Conservation (phyloP, 2,329 filamentous ascomycete genomes). For the Geosmithia flava region DNA sequence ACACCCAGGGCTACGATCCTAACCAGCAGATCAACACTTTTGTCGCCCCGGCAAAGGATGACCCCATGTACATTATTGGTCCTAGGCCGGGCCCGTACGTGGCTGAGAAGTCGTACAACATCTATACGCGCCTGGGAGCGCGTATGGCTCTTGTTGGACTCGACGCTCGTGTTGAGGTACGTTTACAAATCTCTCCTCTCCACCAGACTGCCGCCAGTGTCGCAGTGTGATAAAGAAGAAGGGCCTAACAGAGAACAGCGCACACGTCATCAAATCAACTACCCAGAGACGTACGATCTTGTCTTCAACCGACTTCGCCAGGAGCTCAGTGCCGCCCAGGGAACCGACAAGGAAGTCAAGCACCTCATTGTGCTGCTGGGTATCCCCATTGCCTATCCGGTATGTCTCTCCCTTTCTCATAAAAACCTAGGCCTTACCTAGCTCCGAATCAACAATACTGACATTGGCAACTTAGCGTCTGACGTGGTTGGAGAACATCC, state of each 20-base stretch:
- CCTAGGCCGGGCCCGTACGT: conserved; percentile 78
- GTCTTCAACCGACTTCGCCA: conserved; percentile 65
- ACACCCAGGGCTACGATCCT: conserved; percentile 47
- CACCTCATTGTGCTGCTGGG: conserved; percentile 82
- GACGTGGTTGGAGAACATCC: conserved; percentile 93
- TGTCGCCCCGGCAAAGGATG: conserved; percentile 43
- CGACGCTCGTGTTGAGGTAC: conserved; percentile 80
- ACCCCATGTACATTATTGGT: conserved; percentile 70
- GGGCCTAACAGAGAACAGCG: conserved; percentile 43
- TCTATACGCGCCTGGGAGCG: conserved; percentile 75
- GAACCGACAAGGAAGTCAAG: conserved; percentile 62
- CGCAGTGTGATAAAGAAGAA: background rate
- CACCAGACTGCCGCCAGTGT: no score
- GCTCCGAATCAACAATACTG: conserved; percentile 4
- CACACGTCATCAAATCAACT: conserved; percentile 89
- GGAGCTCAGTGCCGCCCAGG: conserved; percentile 59
- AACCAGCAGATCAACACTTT: conserved; percentile 64
- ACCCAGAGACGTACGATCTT: conserved; percentile 76
- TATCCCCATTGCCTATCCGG: conserved; percentile 75
- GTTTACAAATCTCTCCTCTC: conserved; percentile 1
- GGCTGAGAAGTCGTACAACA: conserved; percentile 70
- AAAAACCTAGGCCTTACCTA: no score
- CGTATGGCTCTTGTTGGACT: conserved; percentile 77
- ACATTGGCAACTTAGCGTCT: conserved; percentile 47
- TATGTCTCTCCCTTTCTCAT: no score